Evolutionary conservation across 495 filamentous ascomycete species (phyloP).

Genomic region (Friedmanniomyces endolithicus): DNA sequence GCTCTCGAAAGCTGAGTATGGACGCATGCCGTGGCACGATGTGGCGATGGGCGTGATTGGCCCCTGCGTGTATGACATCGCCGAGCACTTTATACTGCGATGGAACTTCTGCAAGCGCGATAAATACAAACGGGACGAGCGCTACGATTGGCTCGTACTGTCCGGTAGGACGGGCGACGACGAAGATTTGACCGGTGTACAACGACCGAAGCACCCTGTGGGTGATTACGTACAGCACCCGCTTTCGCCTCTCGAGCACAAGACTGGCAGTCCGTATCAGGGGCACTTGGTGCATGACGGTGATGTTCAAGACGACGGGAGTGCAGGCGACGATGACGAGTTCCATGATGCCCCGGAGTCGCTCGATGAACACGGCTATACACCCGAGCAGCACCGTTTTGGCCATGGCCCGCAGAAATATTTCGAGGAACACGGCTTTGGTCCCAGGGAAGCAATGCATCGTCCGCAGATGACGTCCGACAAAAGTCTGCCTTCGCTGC

Average conservation of each 20-base stretch:
- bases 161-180: constrained; percentile 66
- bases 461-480: constrained; percentile 2
- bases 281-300: neutral
- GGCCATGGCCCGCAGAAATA: constrained; percentile 12
- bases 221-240: constrained; percentile 82
- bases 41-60: constrained; percentile 82
- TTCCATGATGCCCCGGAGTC: constrained; percentile 16
- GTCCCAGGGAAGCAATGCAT: neutral
- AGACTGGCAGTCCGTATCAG: constrained; percentile 32
- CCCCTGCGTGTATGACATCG: constrained; percentile 84
- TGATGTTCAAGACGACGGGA: neutral
- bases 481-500: constrained; percentile 7
- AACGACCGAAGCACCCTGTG: constrained; percentile 70
- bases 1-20: constrained; percentile 81
- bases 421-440: neutral
- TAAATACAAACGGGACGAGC: constrained; percentile 80
- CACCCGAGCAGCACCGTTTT: constrained; percentile 12
- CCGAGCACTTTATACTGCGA: constrained; percentile 85
- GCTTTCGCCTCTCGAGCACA: constrained; percentile 41
- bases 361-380: constrained; percentile 16
- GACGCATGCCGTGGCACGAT: constrained; percentile 97
- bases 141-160: constrained; percentile 72
- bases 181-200: constrained; percentile 77
- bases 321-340: constrained; percentile 5
- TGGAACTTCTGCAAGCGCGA: constrained; percentile 98